Percentiles rank a stretch among this genome's conserved stretches.
phyloP scores from a whole-genome alignment of 169 alveolate genomes.

The Eimeria necatrix region DNA sequence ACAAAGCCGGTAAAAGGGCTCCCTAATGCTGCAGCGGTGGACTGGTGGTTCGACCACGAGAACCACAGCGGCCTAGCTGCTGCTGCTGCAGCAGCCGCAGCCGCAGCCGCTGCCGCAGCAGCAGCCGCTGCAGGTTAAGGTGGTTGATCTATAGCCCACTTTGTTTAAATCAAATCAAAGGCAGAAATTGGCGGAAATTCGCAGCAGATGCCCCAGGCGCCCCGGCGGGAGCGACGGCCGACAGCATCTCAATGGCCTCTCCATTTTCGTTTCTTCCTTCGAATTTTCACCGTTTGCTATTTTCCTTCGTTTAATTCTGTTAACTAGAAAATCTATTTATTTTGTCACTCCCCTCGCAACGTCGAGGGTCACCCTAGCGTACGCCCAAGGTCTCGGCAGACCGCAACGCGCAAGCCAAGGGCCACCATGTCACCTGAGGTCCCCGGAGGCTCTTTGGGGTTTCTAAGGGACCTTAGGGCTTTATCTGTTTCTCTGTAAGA shows the following conservation, averaged over 20 bases:
- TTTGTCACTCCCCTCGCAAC: background rate
- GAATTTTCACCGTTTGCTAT: background rate
- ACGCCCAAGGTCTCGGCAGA: background rate
- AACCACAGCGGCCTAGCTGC: slow-evolving; percentile 24
- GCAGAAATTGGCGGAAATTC: background rate
- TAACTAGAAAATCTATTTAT: background rate
- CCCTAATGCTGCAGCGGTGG: background rate
- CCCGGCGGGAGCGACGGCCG: background rate
- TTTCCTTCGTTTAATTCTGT: background rate
- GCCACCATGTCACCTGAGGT: background rate
- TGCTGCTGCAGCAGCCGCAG: slow-evolving; percentile 16
- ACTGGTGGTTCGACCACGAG: background rate
- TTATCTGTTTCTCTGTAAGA: background rate
- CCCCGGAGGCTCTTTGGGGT: background rate
- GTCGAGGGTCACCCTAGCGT: background rate
- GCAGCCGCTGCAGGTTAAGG: background rate
- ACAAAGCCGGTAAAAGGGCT: background rate
- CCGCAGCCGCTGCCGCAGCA: slow-evolving; percentile 5
- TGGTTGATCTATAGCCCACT: background rate
- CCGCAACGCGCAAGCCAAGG: background rate
- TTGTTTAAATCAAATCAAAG: background rate
- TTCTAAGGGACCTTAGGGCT: background rate
- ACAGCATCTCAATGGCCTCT: background rate
- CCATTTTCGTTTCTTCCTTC: background rate
- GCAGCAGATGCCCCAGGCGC: background rate